These are phyloP conservation scores for Ascocoryne sarcoides DNA, from an alignment of 2,329 filamentous ascomycete species.

Conservation along the genomic window DNA sequence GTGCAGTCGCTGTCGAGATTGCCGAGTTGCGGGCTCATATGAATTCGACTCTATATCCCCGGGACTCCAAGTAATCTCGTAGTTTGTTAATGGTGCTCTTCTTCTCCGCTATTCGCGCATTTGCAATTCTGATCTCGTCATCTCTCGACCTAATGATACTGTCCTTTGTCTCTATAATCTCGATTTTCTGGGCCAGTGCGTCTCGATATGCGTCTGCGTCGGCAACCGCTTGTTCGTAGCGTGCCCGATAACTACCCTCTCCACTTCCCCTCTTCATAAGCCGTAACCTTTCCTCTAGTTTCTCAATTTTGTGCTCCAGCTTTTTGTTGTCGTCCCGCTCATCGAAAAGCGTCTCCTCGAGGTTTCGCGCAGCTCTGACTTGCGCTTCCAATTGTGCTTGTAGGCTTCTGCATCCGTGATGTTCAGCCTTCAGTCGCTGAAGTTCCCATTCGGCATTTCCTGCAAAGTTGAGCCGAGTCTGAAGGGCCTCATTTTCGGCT, in stretches of 20 bases:
- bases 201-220: conserved; percentile 12
- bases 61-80: conserved; percentile 11
- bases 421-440: conserved; percentile 9
- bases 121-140: conserved; percentile 8
- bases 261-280: conserved; percentile 13
- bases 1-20: too few relatives aligned
- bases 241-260: conserved; percentile 9
- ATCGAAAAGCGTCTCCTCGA: conserved; percentile 11
- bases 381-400: conserved; percentile 11
- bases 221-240: conserved; percentile 18
- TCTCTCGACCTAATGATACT: conserved; percentile 4
- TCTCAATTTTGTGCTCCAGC: conserved; percentile 10
- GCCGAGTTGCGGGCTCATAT: too few relatives aligned
- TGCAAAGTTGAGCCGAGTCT: conserved; percentile 13
- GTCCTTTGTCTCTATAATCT: background rate
- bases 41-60: conserved; percentile 15
- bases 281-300: conserved; percentile 16
- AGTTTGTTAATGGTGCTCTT: conserved; percentile 14
- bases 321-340: conserved; percentile 10
- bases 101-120: conserved; percentile 14
- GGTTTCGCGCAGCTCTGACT: conserved; percentile 5
- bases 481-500: conserved; percentile 10
- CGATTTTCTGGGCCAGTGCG: conserved; percentile 9
- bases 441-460: conserved; percentile 14
- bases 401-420: conserved; percentile 14